Percentiles rank a stretch among this genome's conserved stretches.
Evolutionary conservation across 768 basidiomycete species (phyloP).

Genomic region (Serendipita sp.): DNA sequence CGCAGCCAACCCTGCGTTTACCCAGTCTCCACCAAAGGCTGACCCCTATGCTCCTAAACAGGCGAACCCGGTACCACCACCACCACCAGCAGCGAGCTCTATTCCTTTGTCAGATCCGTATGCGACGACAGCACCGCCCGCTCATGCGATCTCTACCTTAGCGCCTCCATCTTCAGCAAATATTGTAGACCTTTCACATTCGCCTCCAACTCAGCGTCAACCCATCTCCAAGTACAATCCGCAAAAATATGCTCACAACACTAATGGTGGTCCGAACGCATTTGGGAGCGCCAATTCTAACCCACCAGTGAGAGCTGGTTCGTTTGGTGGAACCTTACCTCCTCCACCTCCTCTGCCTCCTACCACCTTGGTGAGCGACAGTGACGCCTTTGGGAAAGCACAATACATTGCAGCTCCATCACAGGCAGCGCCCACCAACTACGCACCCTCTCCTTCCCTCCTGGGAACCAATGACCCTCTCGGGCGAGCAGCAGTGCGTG

Average conservation of each 20-base stretch:
- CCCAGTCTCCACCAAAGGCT: not conserved
- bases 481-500: constrained; percentile 50
- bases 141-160: not conserved
- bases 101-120: not conserved
- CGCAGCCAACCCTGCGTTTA: not conserved
- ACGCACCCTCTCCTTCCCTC: constrained; percentile 74
- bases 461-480: constrained; percentile 71
- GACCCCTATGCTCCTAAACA: not conserved
- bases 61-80: not conserved
- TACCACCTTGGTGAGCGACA: not conserved
- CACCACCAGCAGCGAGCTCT: not conserved
- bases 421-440: constrained; percentile 32
- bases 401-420: constrained; percentile 12
- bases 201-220: not conserved
- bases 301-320: too few species aligned
- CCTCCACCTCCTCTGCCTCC: not conserved
- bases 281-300: too few species aligned
- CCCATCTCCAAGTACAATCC: not conserved
- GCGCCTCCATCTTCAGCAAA: not conserved
- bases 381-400: not conserved
- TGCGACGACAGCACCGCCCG: not conserved
- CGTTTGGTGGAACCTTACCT: too few species aligned
- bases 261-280: too few species aligned
- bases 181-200: not conserved
- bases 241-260: too few species aligned